Base-by-base conservation (phyloP, 441 rosid species). In the Adansonia gregorii region DNA sequence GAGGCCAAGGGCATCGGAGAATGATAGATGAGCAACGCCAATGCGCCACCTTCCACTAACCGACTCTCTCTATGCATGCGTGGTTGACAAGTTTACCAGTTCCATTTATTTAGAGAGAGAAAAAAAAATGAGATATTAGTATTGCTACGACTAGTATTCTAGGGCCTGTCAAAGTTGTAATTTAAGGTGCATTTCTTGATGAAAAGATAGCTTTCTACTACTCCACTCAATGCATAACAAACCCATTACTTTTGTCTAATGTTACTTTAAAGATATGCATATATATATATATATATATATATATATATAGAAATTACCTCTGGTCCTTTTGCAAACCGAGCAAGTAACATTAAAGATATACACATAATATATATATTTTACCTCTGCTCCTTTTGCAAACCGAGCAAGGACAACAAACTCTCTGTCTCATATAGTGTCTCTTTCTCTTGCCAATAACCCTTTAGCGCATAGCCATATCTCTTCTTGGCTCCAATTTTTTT, bases 11-110 rank as follows among this genome's bases (percentile, higher is more conserved):
- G 6, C 15, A 31, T 27, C 12, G 6, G 14, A 35, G 4, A 49
- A 20, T 20, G 55, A 67, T n/a, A 19, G 55, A 67, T 49, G 59
- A 71, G 61, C 74, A 52, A n/a, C 35, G 63, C 49, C 74, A 71
- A 54, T 35, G 61, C 63, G 74, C 74, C 74, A 71, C 48, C 63
- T 15, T 71, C 74, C 74, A 71, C 74, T 54, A 71, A 54, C 74
- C 49, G 63, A 71, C 63, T 17, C 74, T 31, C 48, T 35, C 35
- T n/a, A n/a, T 69, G 22, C 74, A 54, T 54, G 74, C 74, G 74
- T 17, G 9, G 39, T 71, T 71, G 74, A 71, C 48, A n/a, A 71
- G 14, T 54, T 31, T 3, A 8, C 10, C n/a, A 52, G 6, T 52
- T 39, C 46, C 61, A 70, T 51, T 70, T 22, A 6, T 68, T 49